phyloP scores from a whole-genome alignment of 1,284 basidiomycete genomes.

The Puccinia hordei region DNA sequence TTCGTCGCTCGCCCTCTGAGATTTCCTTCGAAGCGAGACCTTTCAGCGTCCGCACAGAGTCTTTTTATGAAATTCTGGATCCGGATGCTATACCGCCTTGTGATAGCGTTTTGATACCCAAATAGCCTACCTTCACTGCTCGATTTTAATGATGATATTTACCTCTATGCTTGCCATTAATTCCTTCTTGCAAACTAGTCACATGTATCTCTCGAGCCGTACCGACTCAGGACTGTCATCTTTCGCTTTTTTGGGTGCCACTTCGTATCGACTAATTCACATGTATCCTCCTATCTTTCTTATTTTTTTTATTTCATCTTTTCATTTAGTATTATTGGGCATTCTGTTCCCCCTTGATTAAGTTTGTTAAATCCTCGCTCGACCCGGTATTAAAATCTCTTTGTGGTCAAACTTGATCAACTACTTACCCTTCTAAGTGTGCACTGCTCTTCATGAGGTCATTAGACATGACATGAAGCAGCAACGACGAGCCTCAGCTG shows the following conservation, averaged over 20 bases:
- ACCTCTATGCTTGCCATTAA: slow-evolving; percentile 31
- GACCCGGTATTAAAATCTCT: too few relatives aligned
- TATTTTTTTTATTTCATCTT: slow-evolving; percentile 65
- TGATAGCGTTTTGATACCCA: not conserved
- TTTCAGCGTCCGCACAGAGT: slow-evolving; percentile 7
- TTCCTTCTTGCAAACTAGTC: not conserved
- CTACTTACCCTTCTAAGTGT: too few relatives aligned
- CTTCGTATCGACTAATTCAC: not conserved
- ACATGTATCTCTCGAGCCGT: not conserved
- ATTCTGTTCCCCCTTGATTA: too few relatives aligned
- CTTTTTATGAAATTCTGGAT: slow-evolving; percentile 26
- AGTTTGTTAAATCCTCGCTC: too few relatives aligned
- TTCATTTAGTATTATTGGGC: too few relatives aligned
- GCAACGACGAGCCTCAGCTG: too few relatives aligned
- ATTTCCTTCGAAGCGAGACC: slow-evolving; percentile 2
- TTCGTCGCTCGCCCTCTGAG: slow-evolving; percentile 9
- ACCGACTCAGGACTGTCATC: not conserved
- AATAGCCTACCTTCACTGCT: not conserved
- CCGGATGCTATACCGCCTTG: slow-evolving; percentile 15
- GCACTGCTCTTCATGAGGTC: too few relatives aligned
- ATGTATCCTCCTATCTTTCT: not conserved
- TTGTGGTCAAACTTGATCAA: too few relatives aligned
- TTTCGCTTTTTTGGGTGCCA: not conserved
- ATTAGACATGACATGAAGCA: too few relatives aligned
- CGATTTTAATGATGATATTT: not conserved